Evolutionary conservation across 768 basidiomycete species (phyloP).

Genomic region (Xanthoconium purpureum): DNA sequence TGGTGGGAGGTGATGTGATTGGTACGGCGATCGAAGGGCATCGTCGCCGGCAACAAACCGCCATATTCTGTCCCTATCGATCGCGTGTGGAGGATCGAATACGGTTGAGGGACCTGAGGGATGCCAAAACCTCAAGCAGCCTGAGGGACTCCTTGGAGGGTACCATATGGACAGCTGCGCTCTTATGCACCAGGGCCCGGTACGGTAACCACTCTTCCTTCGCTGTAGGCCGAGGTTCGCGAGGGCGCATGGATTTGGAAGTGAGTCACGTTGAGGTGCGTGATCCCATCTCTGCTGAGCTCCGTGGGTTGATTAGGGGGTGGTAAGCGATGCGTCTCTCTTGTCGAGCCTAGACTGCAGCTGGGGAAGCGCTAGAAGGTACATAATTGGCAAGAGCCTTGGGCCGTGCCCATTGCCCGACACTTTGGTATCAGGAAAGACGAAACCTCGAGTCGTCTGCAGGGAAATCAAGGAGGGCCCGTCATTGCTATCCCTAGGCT

Average conservation of each 20-base stretch:
- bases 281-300: constrained; percentile 49
- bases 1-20: constrained; percentile 4
- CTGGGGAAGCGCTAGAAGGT: constrained; percentile 41
- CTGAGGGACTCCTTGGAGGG: constrained; percentile 6
- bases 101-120: background rate
- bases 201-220: too few species aligned
- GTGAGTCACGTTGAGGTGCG: constrained; percentile 39
- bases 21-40: constrained; percentile 35
- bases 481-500: too few species aligned
- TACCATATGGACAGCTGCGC: too few species aligned
- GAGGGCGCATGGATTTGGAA: too few species aligned
- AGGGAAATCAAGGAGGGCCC: too few species aligned
- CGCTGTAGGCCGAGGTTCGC: too few species aligned
- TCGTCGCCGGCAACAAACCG: constrained; percentile 55
- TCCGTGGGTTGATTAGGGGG: constrained; percentile 43
- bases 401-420: too few species aligned
- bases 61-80: constrained; percentile 54
- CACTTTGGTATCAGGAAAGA: constrained; percentile 45
- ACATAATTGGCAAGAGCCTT: too few species aligned
- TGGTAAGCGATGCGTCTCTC: too few species aligned
- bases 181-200: too few species aligned
- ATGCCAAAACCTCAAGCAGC: constrained; percentile 46
- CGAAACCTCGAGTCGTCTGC: background rate
- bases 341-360: constrained; percentile 51
- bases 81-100: too few species aligned